phyloP scores from a whole-genome alignment of 2,329 filamentous ascomycete genomes.

The Diaporthe eres region DNA sequence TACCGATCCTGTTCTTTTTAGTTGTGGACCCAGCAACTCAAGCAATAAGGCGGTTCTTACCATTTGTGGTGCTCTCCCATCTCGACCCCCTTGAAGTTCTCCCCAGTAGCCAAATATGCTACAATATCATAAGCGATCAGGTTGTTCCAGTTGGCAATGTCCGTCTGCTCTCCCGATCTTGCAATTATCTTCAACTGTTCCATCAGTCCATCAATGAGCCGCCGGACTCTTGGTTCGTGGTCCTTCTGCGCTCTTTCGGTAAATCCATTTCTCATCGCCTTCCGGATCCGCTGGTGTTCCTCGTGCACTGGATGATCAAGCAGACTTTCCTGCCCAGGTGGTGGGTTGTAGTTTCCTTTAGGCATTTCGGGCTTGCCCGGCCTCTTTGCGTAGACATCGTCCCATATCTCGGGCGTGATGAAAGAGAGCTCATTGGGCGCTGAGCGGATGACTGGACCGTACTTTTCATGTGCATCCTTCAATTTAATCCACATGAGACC shows the following conservation, averaged over 20 bases:
- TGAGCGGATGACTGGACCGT: background rate
- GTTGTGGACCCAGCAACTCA: background rate
- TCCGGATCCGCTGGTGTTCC: background rate
- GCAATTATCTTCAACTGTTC: background rate
- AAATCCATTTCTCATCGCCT: background rate
- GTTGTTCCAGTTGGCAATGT: background rate
- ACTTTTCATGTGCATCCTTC: background rate
- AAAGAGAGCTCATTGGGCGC: background rate
- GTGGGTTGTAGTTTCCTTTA: background rate
- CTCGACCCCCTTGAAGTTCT: background rate
- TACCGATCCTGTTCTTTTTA: background rate
- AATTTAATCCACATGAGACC: background rate
- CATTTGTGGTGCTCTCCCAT: background rate
- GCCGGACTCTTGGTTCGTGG: background rate
- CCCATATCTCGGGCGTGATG: background rate
- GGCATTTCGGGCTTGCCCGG: background rate
- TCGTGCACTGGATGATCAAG: background rate
- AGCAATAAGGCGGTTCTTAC: background rate
- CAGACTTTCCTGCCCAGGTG: background rate
- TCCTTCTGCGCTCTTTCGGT: background rate
- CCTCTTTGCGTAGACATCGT: background rate
- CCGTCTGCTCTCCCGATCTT: background rate
- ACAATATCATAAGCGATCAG: background rate
- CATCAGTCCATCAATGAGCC: background rate
- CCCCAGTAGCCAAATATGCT: background rate